phyloP scores from a whole-genome alignment of 495 filamentous ascomycete species.

The Halenospora varia region DNA sequence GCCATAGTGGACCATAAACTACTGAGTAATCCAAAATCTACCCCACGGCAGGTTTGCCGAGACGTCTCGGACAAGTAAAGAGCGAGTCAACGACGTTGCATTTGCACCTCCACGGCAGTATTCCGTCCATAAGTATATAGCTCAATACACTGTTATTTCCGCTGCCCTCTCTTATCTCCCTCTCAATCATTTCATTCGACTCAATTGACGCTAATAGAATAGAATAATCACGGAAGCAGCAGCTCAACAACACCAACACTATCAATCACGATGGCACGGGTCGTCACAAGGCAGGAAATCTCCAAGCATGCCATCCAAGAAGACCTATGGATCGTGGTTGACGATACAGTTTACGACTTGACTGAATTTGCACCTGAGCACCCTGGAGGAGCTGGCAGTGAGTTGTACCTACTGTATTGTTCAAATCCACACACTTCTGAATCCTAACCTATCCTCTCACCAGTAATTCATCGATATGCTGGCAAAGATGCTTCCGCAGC shows the following conservation, averaged over 20 bases:
- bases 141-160: too few species aligned
- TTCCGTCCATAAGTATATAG: too few species aligned
- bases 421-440: neutral
- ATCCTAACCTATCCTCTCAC: neutral
- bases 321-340: slow-evolving; percentile 76
- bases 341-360: slow-evolving; percentile 73
- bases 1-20: too few species aligned
- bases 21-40: too few species aligned
- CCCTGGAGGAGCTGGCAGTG: slow-evolving; percentile 55
- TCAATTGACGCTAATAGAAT: too few species aligned
- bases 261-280: slow-evolving; percentile 19
- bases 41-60: too few species aligned
- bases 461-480: slow-evolving; percentile 66
- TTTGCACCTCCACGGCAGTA: too few species aligned
- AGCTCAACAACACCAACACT: neutral
- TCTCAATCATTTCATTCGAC: too few species aligned
- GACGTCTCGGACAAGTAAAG: too few species aligned
- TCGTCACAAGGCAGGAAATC: slow-evolving; percentile 33
- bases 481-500: slow-evolving; percentile 67
- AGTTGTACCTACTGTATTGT: slow-evolving; percentile 12
- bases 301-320: slow-evolving; percentile 55
- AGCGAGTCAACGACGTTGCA: too few species aligned
- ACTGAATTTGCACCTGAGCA: slow-evolving; percentile 60
- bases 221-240: too few species aligned
- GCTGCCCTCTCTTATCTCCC: too few species aligned